phyloP scores from a whole-genome alignment of 2,329 filamentous ascomycete genomes.

The Ceratocystis papillata region DNA sequence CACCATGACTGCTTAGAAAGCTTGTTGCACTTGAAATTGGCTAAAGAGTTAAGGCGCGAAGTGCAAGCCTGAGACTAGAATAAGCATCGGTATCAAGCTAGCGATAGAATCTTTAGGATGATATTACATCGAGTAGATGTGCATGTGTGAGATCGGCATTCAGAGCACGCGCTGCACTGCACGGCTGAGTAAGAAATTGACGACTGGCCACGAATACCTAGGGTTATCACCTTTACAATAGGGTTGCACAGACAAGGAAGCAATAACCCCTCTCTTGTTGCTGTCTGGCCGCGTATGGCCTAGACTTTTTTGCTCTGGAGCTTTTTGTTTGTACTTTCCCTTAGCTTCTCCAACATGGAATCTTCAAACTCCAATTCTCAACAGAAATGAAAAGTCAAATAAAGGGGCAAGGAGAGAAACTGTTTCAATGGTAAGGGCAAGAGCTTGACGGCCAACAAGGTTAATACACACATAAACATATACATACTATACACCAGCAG shows the following conservation, averaged over 20 bases:
- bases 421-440: neutral
- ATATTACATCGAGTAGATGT: neutral
- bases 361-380: conserved; percentile 19
- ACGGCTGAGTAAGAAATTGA: too few relatives aligned
- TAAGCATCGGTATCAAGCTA: neutral
- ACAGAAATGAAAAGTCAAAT: conserved; percentile 11
- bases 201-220: too few relatives aligned
- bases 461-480: neutral
- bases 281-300: neutral
- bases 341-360: conserved; percentile 2
- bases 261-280: neutral
- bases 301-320: conserved; percentile 2
- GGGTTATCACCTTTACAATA: neutral
- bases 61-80: neutral
- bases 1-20: conserved; percentile 2
- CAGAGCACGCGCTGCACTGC: too few relatives aligned
- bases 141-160: too few relatives aligned
- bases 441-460: neutral
- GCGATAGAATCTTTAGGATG: neutral
- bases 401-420: neutral
- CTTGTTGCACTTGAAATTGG: neutral
- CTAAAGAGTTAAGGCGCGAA: neutral
- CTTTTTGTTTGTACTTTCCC: neutral
- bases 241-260: neutral
- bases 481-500: neutral